Evolutionary conservation across 108 stramenopile genomes (phyloP).

Genomic region (Cylindrotheca closterium): DNA sequence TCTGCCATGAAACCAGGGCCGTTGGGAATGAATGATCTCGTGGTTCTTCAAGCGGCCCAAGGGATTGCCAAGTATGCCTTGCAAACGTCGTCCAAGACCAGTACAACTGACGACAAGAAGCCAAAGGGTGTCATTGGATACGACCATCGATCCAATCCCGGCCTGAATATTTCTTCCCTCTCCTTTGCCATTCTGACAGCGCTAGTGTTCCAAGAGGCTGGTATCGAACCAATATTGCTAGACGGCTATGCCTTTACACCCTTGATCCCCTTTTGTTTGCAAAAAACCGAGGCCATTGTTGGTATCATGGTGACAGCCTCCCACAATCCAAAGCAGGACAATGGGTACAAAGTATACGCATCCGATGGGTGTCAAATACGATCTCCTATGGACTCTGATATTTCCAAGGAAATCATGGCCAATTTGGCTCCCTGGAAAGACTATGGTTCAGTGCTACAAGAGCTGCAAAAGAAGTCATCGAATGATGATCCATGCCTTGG

Average conservation of each 20-base stretch:
- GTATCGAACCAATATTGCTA: slow-evolving; percentile 80
- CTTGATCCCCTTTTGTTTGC: slow-evolving; percentile 77
- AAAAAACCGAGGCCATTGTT: slow-evolving; percentile 48
- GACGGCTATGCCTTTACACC: slow-evolving; percentile 90
- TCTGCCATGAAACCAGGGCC: slow-evolving; percentile 91
- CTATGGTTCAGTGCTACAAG: slow-evolving; percentile 49
- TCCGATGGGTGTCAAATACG: slow-evolving; percentile 94
- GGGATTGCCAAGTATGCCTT: slow-evolving; percentile 70
- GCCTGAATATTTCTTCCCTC: slow-evolving; percentile 69
- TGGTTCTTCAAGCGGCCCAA: slow-evolving; percentile 91
- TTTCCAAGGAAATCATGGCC: slow-evolving; percentile 76
- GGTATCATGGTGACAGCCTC: slow-evolving; percentile 98
- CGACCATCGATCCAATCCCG: slow-evolving; percentile 82
- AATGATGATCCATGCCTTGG: slow-evolving; percentile 55
- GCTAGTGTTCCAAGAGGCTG: slow-evolving; percentile 75
- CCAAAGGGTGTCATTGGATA: slow-evolving; percentile 82
- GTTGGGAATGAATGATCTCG: slow-evolving; percentile 91
- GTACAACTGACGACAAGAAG: background rate
- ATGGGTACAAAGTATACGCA: slow-evolving; percentile 98
- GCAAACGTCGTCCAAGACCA: slow-evolving; percentile 11
- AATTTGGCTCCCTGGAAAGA: slow-evolving; percentile 90
- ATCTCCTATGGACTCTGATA: slow-evolving; percentile 87
- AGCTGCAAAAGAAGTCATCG: slow-evolving; percentile 13
- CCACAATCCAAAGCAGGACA: slow-evolving; percentile 97
- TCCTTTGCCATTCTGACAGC: slow-evolving; percentile 89